Evolutionary conservation across 2,329 filamentous ascomycete genomes (phyloP), one percentile per base, ranked within the genome.

Genomic region (Verticillium zaregamsianum): DNA sequence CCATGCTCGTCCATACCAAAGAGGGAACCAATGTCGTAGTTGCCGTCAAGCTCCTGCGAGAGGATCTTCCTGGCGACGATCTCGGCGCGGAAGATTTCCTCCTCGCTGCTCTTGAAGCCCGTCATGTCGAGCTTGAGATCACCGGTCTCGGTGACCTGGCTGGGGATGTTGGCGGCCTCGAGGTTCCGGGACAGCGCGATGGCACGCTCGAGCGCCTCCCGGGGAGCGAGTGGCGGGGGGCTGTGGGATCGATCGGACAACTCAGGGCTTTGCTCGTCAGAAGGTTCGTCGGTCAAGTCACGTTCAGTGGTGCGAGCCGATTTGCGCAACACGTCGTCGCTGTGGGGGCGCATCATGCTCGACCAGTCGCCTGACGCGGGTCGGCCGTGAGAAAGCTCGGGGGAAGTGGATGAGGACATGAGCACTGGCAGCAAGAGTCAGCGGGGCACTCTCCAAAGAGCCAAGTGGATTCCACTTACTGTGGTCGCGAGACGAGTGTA

Each of bases 61-160:
- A 99, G 83, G 58, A 99, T 92, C 73, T 94, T 95, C 25, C 95
- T 87, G 5, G 95, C 95, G 64, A 98, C 84, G n/a, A 96, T 87
- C 75, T 99, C 95, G 20, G 95, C 94, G 56, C 92, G 88, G 60
- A 98, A 82, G 6, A 94, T 91, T 68, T 98, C 93, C 69, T 96
- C 92, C 67, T 98, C 94, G 70, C 89, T 96, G 73, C 90, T 91
- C 76, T 97, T 98, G 78, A 97, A 97, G 0, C 92, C 92, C 0
- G 93, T 93, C 93, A 99, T 97, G 74, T 99, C 95, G 59, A 99
- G 80, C 93, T 98, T 98, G 61, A 99, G 80, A 75, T 99, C 95
- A 17, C 95, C 95, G 0, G 86, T 90, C 62, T 96, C 93, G 1
- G 90, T 98, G n/a, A 99, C 89, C 66, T 92, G 89, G 62, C 90